Conservation (phyloP, 2,329 filamentous ascomycete species). For the Penicillium olsonii region DNA sequence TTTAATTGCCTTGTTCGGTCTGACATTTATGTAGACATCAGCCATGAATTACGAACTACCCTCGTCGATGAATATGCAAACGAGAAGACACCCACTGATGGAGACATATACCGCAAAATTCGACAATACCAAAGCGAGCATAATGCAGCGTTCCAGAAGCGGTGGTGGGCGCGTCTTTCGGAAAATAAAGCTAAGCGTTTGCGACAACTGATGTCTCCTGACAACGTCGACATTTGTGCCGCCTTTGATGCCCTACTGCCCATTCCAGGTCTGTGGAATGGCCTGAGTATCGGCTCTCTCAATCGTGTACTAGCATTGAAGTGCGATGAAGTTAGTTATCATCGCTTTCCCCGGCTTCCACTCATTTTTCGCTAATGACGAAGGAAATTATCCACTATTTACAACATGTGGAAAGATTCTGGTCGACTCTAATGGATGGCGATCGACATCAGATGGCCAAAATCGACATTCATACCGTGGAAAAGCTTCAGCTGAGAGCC, state of each 20-base stretch:
- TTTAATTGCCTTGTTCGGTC: too few relatives aligned
- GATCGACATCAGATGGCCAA: slow-evolving; percentile 16
- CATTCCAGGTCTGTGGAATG: slow-evolving; percentile 4
- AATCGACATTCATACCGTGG: slow-evolving; percentile 22
- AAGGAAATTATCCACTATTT: too few relatives aligned
- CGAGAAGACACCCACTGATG: slow-evolving; percentile 18
- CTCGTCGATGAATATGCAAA: slow-evolving; percentile 24
- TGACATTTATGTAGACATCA: too few relatives aligned
- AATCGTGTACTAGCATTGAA: slow-evolving; percentile 1
- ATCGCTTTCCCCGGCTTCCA: too few relatives aligned
- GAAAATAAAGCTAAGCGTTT: slow-evolving; percentile 20
- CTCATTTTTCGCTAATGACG: too few relatives aligned
- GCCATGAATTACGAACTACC: slow-evolving; percentile 3
- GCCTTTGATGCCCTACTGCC: slow-evolving; percentile 9
- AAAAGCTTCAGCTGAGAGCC: slow-evolving; percentile 19
- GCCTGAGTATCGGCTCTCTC: slow-evolving; percentile 7
- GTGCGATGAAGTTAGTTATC: slow-evolving; percentile 9
- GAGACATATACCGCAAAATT: slow-evolving; percentile 26
- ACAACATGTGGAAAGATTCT: too few relatives aligned
- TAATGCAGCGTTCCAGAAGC: slow-evolving; percentile 20
- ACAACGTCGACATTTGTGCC: slow-evolving; percentile 12
- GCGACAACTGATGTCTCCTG: slow-evolving; percentile 11
- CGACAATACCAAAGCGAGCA: slow-evolving; percentile 23
- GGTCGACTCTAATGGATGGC: slow-evolving; percentile 19
- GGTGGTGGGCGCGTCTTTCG: slow-evolving; percentile 15